These are phyloP conservation scores for Talaromyces sp. DNA, from an alignment of 2,329 filamentous ascomycete species.

Conservation along the genomic window DNA sequence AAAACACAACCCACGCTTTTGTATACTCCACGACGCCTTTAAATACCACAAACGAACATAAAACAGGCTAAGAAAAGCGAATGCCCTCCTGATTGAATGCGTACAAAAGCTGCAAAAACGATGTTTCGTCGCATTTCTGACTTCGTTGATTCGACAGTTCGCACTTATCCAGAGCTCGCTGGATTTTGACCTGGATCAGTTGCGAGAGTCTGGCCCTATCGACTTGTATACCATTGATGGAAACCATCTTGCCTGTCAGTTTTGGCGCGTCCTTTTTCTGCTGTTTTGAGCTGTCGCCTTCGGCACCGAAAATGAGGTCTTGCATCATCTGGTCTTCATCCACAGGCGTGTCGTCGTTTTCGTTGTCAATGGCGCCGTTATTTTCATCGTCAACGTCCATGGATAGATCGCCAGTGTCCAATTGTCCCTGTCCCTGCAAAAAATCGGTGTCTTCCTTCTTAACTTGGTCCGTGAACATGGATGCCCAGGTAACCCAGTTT, in stretches of 20 bases:
- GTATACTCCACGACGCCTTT: neutral
- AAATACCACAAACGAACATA: neutral
- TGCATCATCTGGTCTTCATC: constrained; percentile 56
- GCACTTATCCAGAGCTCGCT: constrained; percentile 80
- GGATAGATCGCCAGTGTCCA: constrained; percentile 32
- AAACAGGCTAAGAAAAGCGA: constrained; percentile 42
- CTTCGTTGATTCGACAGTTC: constrained; percentile 73
- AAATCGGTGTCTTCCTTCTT: constrained; percentile 11
- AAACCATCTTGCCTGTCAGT: constrained; percentile 8
- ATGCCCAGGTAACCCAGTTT: constrained; percentile 12
- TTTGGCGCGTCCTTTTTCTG: constrained; percentile 67
- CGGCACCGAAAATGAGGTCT: constrained; percentile 31
- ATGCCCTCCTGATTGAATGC: constrained; percentile 90
- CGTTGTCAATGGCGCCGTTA: neutral
- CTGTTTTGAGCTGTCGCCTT: constrained; percentile 44
- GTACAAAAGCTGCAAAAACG: constrained; percentile 76
- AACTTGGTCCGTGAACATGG: constrained; percentile 11
- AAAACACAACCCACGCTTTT: neutral
- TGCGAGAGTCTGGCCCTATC: constrained; percentile 52
- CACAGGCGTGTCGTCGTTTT: neutral
- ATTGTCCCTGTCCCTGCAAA: constrained; percentile 33
- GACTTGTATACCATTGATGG: constrained; percentile 9
- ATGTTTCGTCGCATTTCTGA: constrained; percentile 84
- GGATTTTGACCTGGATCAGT: constrained; percentile 80
- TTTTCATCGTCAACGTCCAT: constrained; percentile 22